Evolutionary conservation across 2,329 filamentous ascomycete genomes (phyloP), one percentile per base, ranked within the genome.

Genomic region (Verticillium klebahnii): DNA sequence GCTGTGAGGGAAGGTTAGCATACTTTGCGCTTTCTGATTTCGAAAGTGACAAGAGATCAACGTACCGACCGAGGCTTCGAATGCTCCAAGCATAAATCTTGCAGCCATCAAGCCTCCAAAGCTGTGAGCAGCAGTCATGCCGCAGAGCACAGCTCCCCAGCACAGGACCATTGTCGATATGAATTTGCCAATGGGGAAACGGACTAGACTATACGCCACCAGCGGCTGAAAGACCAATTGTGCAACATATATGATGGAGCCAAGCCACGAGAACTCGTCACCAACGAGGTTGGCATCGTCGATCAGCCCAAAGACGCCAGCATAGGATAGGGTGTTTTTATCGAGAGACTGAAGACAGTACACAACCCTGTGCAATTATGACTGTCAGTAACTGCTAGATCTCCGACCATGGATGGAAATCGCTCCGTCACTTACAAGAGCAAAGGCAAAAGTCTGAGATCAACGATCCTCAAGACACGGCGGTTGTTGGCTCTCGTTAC

Each of bases 211-310:
- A 36, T 60, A 69, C 4, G 68, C 68, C 11, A 67, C 60, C 4
- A 61, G 60, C 8, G 66, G 67, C 63, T 71, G 68, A 55, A 65
- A 63, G 34, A 69, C 62, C 17, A 71, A 67, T 55, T 69, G 67
- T 1, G 75, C 75, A 15, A 78, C 64, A 66, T 78, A 78, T 15
- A 78, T 68, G 32, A 77, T 70, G 0, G 74, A 75, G 9, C 74
- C 74, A 0, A 92, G 78, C 89, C 89, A 92, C 31, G 82, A 84
- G 71, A 87, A 92, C 75, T 91, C 71, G 19, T 72, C 65, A 36
- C 74, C 77, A 0, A 72, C 67, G 4, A 88, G 72, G n/a, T 77
- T 65, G 0, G 82, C 78, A 67, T 88, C 84, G 12, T 79, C 70
- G 0, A 78, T 77, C 39, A 89, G 78, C 15, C 83, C 84, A 79